Percentiles rank a stretch among this genome's conserved stretches.
Conservation (phyloP, 2,329 filamentous ascomycete genomes). For the Cordyceps cateniannulata region DNA sequence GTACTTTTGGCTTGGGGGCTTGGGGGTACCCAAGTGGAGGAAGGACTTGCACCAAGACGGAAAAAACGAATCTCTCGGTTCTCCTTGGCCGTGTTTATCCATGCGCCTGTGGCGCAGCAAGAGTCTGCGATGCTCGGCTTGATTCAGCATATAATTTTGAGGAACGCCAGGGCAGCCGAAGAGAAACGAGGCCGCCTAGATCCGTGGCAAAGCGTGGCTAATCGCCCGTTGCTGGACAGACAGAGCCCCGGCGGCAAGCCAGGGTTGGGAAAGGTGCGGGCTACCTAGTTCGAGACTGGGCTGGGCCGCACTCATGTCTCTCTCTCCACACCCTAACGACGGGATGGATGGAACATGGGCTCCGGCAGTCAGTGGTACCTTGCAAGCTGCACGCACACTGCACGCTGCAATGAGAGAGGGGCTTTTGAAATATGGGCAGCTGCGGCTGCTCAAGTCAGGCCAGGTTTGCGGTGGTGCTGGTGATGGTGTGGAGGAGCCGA, state of each 20-base stretch:
- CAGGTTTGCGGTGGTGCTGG: neutral
- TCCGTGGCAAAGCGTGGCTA: constrained; percentile 5
- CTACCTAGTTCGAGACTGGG: constrained; percentile 1
- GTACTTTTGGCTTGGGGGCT: neutral
- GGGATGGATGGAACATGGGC: neutral
- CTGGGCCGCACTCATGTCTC: neutral
- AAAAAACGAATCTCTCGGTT: neutral
- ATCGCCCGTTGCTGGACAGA: neutral
- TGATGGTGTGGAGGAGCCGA: neutral
- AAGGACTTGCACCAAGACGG: neutral
- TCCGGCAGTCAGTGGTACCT: constrained; percentile 10
- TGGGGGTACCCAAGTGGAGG: neutral
- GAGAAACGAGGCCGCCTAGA: neutral
- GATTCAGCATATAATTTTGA: neutral
- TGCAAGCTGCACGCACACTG: neutral
- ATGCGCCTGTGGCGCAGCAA: neutral
- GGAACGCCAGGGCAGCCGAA: neutral
- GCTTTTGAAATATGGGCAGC: neutral
- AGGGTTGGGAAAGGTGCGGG: neutral
- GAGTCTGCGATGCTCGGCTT: neutral
- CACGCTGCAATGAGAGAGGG: neutral
- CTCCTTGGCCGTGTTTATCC: neutral
- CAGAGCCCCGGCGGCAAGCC: neutral
- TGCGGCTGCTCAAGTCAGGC: neutral
- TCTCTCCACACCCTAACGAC: neutral